These are phyloP conservation scores for Claviceps purpurea DNA, from an alignment of 2,329 filamentous ascomycete species.

Conservation along the genomic window DNA sequence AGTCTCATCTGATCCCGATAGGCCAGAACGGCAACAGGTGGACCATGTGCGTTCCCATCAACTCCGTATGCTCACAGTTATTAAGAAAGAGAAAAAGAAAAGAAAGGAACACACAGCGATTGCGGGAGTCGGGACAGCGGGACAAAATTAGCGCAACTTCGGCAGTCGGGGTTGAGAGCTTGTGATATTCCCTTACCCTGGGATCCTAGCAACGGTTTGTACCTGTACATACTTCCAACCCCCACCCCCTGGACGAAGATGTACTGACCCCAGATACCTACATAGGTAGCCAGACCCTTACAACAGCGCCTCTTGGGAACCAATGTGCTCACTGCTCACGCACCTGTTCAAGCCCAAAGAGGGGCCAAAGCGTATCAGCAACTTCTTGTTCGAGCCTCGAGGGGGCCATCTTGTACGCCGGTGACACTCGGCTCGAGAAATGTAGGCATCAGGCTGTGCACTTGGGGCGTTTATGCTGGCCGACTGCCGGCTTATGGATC, in stretches of 20 bases:
- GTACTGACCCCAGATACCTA: not conserved
- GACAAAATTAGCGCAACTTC: slow-evolving; percentile 1
- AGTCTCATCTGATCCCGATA: not conserved
- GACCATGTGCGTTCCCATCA: not conserved
- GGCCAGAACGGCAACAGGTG: not conserved
- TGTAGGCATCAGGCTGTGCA: not conserved
- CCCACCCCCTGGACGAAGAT: not conserved
- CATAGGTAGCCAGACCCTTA: not conserved
- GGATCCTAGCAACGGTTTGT: not conserved
- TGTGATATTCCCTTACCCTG: not conserved
- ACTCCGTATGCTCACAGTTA: not conserved
- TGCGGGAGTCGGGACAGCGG: not conserved
- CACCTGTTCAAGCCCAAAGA: not conserved
- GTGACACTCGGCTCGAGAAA: not conserved
- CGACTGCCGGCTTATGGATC: not conserved
- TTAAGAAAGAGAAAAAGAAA: not conserved
- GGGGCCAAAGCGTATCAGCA: not conserved
- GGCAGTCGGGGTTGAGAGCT: slow-evolving; percentile 1
- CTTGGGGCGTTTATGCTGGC: no score
- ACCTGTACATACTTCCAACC: not conserved
- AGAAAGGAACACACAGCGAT: not conserved
- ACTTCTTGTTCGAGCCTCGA: not conserved
- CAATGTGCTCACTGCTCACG: not conserved
- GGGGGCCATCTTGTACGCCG: not conserved
- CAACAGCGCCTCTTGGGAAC: not conserved